Base-by-base conservation (phyloP, 164 flowering plant species). In the Tinospora cordifolia region DNA sequence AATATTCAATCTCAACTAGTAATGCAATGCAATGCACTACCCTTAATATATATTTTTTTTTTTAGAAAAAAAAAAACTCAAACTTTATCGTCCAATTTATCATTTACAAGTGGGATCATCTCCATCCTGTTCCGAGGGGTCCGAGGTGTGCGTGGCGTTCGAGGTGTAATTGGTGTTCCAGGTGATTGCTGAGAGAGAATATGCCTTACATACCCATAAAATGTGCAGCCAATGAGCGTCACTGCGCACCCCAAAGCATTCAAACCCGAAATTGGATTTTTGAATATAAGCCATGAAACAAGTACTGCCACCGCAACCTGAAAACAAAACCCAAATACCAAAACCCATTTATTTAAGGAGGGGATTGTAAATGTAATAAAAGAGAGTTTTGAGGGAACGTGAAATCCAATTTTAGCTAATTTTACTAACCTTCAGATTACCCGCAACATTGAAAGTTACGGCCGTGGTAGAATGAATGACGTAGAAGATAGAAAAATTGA, bases 391-490 rank as follows among this genome's bases (percentile, higher is more conserved):
- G 21, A 6, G 12, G 47, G 12, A 2, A 12, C 12, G 8, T 10
- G 8, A 30, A 30, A 54, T 68, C 69, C 14, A 44, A 14, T 38
- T 38, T 25, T 46, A 11, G 63, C 22, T n/a, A 51, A 54, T 54
- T 51, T 54, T 39, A 14, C 83, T 84, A 75, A 94, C 98, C 97
- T 94, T 94, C n/a, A 92, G 89, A 78, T 94, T 94, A 79, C 98
- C 98, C 59, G 97, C 98, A 71, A 91, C 98, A 70, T 94, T 94
- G 73, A 94, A 94, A 17, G 98, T 94, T 68, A 90, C 98, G 0
- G 98, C 98, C 66, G 95, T 90, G 24, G 98, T 94, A 39, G 98
- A 94, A 68, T 94, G 98, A 69, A 94, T 94, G 67, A 94, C 98
- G 71, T 94, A 94, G 69, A 94, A 94, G 74, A 94, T 92, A 77